phyloP scores from a whole-genome alignment of 306 rosid species.

The Hylodesmum podocarpum region DNA sequence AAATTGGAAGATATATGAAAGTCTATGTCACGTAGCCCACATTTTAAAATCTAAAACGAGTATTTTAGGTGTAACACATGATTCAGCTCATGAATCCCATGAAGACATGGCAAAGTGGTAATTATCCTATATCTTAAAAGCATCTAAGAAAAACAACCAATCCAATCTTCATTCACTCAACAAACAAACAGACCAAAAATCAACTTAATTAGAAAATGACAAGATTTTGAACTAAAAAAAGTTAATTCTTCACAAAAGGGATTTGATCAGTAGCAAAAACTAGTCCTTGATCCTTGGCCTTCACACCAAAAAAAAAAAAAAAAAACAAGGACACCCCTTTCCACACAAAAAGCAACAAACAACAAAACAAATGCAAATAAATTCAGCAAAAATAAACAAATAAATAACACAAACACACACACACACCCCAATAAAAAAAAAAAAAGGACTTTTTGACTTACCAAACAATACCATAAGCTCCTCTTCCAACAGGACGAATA shows the following conservation, averaged over 20 bases:
- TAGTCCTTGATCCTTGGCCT: background rate
- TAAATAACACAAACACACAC: background rate
- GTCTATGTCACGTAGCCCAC: background rate
- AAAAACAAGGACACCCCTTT: constrained; percentile 11
- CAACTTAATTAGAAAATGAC: background rate
- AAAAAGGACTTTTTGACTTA: constrained; percentile 26
- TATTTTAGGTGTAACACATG: background rate
- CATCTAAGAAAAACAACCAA: constrained; percentile 17
- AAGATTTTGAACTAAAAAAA: background rate
- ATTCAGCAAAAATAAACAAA: background rate
- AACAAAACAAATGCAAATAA: background rate
- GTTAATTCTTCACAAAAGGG: background rate
- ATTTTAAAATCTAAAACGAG: constrained; percentile 2
- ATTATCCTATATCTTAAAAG: background rate
- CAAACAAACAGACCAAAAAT: constrained; percentile 16
- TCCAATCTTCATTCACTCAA: constrained; percentile 7
- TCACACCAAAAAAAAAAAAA: no score
- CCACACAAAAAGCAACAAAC: constrained; percentile 1
- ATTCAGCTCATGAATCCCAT: constrained; percentile 16
- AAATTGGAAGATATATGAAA: constrained; percentile 6
- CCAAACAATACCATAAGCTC: constrained; percentile 97
- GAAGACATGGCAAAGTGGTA: background rate
- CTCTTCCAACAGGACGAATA: constrained; percentile 91
- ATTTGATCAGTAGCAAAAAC: constrained; percentile 12
- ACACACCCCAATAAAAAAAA: background rate